Percentiles rank a stretch among this genome's conserved stretches.
Conservation (phyloP, 495 filamentous ascomycete genomes). For the Umbilicaria muhlenbergii region DNA sequence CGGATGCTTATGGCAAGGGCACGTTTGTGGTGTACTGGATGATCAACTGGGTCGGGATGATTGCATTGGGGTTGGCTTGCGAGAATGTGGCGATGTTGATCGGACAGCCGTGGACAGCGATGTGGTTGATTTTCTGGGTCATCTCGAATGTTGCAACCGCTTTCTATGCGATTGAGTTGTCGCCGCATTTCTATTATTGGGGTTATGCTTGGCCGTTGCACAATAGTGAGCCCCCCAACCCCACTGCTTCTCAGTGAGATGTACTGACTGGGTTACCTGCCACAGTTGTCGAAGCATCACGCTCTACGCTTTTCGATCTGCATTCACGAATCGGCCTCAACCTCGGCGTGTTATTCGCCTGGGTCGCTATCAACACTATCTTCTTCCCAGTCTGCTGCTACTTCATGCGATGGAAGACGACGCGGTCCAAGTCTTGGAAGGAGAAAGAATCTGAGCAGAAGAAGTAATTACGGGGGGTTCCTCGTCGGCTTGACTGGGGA, state of each 20-base stretch:
- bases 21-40: slow-evolving; percentile 62
- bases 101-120: slow-evolving; percentile 48
- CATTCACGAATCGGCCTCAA: slow-evolving; percentile 48
- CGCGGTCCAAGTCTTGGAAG: slow-evolving; percentile 16
- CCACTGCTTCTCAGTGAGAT: slow-evolving; percentile 1
- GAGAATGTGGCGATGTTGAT: slow-evolving; percentile 61
- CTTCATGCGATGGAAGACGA: slow-evolving; percentile 42
- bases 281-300: slow-evolving; percentile 44
- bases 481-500: too few relatives aligned
- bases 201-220: slow-evolving; percentile 64
- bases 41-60: slow-evolving; percentile 59
- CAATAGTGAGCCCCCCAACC: slow-evolving; percentile 25
- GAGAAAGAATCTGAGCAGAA: not conserved
- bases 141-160: slow-evolving; percentile 52
- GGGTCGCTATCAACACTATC: slow-evolving; percentile 37
- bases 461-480: not conserved
- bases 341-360: slow-evolving; percentile 46
- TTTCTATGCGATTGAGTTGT: slow-evolving; percentile 47
- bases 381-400: slow-evolving; percentile 47
- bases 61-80: slow-evolving; percentile 48
- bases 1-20: slow-evolving; percentile 42
- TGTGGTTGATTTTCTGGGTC: slow-evolving; percentile 67
- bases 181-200: slow-evolving; percentile 46
- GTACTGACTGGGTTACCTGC: not conserved
- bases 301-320: slow-evolving; percentile 47